These are phyloP conservation scores for Scytalidium lignicola DNA, from an alignment of 2,329 filamentous ascomycete species.

Conservation along the genomic window DNA sequence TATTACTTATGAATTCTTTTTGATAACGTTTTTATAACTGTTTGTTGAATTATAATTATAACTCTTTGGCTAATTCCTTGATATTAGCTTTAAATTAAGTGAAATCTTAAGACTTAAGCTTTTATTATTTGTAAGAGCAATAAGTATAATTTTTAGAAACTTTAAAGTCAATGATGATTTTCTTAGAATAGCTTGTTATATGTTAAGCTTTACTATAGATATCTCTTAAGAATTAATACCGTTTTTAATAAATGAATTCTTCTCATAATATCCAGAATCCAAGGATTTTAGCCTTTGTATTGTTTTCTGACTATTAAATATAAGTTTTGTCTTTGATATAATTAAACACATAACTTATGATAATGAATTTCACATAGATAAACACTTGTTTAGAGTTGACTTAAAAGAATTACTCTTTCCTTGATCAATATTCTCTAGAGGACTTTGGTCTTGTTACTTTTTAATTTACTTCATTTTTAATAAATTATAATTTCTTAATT, in stretches of 20 bases:
- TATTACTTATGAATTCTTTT: slow-evolving; percentile 24
- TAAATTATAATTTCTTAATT: slow-evolving; percentile 10
- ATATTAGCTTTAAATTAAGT: slow-evolving; percentile 50
- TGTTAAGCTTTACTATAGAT: slow-evolving; percentile 58
- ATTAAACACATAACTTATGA: slow-evolving; percentile 48
- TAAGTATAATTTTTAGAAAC: slow-evolving; percentile 67
- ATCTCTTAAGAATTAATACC: slow-evolving; percentile 74
- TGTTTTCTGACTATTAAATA: slow-evolving; percentile 37
- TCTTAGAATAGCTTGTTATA: slow-evolving; percentile 50
- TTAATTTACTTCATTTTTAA: slow-evolving; percentile 16
- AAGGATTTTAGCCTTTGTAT: slow-evolving; percentile 40
- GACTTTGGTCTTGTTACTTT: slow-evolving; percentile 10
- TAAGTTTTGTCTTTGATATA: slow-evolving; percentile 50
- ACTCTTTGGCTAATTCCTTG: slow-evolving; percentile 26
- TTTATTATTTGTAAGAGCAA: slow-evolving; percentile 57
- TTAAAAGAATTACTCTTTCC: not conserved
- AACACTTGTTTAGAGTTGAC: slow-evolving; percentile 39
- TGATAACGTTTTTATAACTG: slow-evolving; percentile 12
- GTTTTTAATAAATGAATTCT: slow-evolving; percentile 38
- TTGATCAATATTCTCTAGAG: slow-evolving; percentile 9
- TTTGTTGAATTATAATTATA: slow-evolving; percentile 25
- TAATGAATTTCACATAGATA: slow-evolving; percentile 43
- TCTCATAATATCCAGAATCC: slow-evolving; percentile 34
- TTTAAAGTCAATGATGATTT: slow-evolving; percentile 35
- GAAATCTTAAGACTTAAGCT: slow-evolving; percentile 59